Conservation (phyloP, 495 filamentous ascomycete genomes). For the Hyaloscypha variabilis region DNA sequence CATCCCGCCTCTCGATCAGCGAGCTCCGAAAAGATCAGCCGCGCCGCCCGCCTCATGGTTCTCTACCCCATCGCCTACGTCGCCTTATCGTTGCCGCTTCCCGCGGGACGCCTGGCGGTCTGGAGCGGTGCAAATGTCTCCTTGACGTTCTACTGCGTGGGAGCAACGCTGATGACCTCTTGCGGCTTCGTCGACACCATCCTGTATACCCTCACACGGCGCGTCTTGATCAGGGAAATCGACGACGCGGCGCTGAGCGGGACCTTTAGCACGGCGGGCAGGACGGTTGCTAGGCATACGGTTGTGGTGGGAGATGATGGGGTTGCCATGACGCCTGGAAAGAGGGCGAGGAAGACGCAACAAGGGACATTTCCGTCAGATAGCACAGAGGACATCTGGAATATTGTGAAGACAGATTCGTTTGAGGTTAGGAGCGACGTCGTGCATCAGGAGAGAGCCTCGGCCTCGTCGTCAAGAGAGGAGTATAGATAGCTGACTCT, state of each 20-base stretch:
- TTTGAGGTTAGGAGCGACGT: constrained; percentile 12
- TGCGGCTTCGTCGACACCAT: constrained; percentile 16
- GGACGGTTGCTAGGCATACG: neutral
- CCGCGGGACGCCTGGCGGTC: constrained; percentile 12
- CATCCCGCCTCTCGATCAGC: constrained; percentile 7
- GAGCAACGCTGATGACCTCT: constrained; percentile 14
- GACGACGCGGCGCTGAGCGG: no score
- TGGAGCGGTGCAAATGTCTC: constrained; percentile 15
- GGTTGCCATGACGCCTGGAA: neutral
- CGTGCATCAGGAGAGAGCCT: constrained; percentile 1
- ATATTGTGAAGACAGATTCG: constrained; percentile 1
- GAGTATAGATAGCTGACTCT: constrained; percentile 10
- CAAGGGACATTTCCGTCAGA: neutral
- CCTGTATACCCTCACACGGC: constrained; percentile 17
- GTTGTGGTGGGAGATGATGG: constrained; percentile 5
- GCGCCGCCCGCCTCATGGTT: constrained; percentile 15
- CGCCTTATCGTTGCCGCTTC: constrained; percentile 15
- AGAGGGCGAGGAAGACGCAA: constrained; percentile 8
- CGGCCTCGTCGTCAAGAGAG: neutral
- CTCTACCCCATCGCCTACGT: constrained; percentile 16
- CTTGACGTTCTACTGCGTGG: constrained; percentile 10
- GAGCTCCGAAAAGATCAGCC: constrained; percentile 11
- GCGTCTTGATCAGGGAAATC: neutral
- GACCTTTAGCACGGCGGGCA: neutral
- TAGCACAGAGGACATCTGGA: constrained; percentile 15